Base-by-base conservation (phyloP, 495 filamentous ascomycete genomes). In the Neurospora tetraspora region DNA sequence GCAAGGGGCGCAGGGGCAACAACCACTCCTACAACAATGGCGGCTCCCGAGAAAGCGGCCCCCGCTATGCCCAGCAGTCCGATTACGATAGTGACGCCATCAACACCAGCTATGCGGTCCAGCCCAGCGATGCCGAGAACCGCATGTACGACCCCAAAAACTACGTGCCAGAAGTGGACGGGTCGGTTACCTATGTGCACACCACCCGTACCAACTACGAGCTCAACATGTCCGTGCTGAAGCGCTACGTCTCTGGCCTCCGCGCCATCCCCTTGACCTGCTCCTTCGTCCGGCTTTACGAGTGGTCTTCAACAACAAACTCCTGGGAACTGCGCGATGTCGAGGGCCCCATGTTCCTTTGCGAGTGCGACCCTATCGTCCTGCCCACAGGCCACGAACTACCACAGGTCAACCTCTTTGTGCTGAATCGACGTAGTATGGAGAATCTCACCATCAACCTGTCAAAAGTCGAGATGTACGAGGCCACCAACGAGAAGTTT, bases 281-380 rank as follows among this genome's bases (percentile, higher is more conserved):
- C 23, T 89, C 91, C 36, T 94, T 92, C 78, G 89, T 89, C 61
- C 91, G 93, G 10, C 86, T 97, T 70, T 97, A 97, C 83, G 83
- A 84, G 76, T 95, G 95, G 82, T 85, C 83, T 45, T 85, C 88
- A 27, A 80, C 84, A 4, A 81, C 86, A 5, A 79, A 86, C 69
- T 81, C 84, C 71, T 97, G 94, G 94, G 90, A 95, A 76, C 95
- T 93, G 79, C 84, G 83, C 53, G 89, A 87, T 43, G 83, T 92
- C 18, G 93, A 96, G 80, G 94, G 94, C 65, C 91, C 91, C 4
- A 83, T 97, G 59, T 97, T 97, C 82, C 86, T 96, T 43, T 94
- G 90, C 83, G 84, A 90, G 71, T 87, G 89, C 71, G 79, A 78
- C 31, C 78, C 84, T 5, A 79, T 82, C 16, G 81, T 81, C 4